Evolutionary conservation across 2,329 filamentous ascomycete species (phyloP).

Genomic region (Ceratocystis albifundus): DNA sequence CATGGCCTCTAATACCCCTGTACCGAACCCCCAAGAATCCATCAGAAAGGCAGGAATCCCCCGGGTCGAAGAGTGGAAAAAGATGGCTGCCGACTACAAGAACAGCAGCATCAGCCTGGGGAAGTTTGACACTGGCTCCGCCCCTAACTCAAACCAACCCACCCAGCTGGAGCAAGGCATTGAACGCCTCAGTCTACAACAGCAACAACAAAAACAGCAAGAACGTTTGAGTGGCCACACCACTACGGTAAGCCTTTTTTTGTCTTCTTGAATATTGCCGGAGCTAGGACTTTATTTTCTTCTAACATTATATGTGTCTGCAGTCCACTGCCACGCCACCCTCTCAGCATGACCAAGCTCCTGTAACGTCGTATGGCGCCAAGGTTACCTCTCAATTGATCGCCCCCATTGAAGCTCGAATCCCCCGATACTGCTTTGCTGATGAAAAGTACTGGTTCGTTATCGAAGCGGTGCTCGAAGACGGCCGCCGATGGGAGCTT

Average conservation of each 20-base stretch:
- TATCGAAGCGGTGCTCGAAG: constrained; percentile 80
- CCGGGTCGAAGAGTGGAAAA: constrained; percentile 97
- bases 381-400: constrained; percentile 47
- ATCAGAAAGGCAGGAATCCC: constrained; percentile 83
- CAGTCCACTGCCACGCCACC: not conserved
- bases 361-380: constrained; percentile 15
- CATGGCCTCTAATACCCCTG: constrained; percentile 75
- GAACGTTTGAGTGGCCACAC: constrained; percentile 19
- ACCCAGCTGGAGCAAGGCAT: constrained; percentile 52
- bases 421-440: constrained; percentile 87
- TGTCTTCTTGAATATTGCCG: not conserved
- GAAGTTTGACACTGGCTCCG: constrained; percentile 58
- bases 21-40: constrained; percentile 71
- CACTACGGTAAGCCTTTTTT: not conserved
- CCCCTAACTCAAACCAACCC: constrained; percentile 29
- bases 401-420: constrained; percentile 70
- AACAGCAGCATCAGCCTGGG: constrained; percentile 96
- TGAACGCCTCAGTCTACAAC: constrained; percentile 31
- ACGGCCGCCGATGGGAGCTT: constrained; percentile 84
- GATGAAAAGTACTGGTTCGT: constrained; percentile 99
- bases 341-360: constrained; percentile 13
- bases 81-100: constrained; percentile 98
- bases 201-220: constrained; percentile 18
- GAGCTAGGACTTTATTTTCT: not conserved
- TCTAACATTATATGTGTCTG: not conserved